Conservation (phyloP, 306 rosid genomes). For the Prunus campanulata region DNA sequence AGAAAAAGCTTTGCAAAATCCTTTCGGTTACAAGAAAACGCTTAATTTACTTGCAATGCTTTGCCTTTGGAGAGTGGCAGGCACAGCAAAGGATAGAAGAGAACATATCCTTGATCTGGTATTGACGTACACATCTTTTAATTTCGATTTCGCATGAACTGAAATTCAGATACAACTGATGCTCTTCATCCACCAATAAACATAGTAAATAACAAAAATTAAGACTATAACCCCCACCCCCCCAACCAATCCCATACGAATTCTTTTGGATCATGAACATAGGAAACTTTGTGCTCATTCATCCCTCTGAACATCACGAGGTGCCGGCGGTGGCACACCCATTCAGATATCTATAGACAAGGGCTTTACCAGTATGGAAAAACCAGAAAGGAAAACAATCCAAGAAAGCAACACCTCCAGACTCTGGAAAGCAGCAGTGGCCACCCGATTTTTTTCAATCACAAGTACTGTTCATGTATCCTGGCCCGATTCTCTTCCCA, state of each 20-base stretch:
- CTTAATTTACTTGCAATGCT: not conserved
- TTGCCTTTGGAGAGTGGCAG: not conserved
- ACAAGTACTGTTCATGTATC: constrained; percentile 91
- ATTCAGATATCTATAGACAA: constrained; percentile 42
- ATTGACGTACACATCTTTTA: constrained; percentile 30
- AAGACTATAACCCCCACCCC: constrained; percentile 38
- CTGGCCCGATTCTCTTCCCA: constrained; percentile 98
- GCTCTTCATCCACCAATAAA: constrained; percentile 27
- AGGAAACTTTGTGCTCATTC: constrained; percentile 3
- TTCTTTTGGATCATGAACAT: constrained; percentile 25
- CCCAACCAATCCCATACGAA: constrained; percentile 31
- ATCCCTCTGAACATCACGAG: constrained; percentile 37
- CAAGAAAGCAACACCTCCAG: constrained; percentile 42
- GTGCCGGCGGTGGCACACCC: constrained; percentile 45
- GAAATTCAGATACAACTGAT: constrained; percentile 36
- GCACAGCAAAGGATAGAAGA: not conserved
- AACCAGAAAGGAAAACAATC: constrained; percentile 36
- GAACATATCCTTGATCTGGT: constrained; percentile 30
- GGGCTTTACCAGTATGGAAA: constrained; percentile 49
- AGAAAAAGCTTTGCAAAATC: not conserved
- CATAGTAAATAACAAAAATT: not conserved
- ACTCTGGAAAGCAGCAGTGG: constrained; percentile 30
- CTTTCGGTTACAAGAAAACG: not conserved
- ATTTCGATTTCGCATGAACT: not conserved
- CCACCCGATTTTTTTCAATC: constrained; percentile 25